Base-by-base conservation (phyloP, 225 moss, liverwort and hornwort genomes). In the Anthoceros angustus region DNA sequence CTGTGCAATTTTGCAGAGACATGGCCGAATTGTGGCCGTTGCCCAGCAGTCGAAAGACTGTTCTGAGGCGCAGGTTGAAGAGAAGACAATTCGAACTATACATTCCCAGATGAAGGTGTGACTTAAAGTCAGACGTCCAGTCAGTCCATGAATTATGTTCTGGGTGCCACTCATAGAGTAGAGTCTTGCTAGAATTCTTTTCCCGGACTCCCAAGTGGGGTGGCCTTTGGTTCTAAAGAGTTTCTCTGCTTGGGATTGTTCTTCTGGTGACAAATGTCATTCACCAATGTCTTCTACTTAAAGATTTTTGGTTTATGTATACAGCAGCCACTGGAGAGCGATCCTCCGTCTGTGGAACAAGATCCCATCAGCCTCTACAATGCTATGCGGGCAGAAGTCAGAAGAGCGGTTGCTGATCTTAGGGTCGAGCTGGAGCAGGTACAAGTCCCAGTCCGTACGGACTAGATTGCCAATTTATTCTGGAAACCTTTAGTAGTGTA, bases 331-430 rank as follows among this genome's bases (percentile, higher is more conserved):
- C 23, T 55, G n/a, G 55, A 55, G 55, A 55, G 55, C 23, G 78
- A 73, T 20, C 75, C 73, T 39, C 62, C 68, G 42, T 70, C 75
- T 4, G 61, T 61, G 39, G 78, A 81, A 49, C 62, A 75, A 62
- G 81, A 81, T 55, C 74, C 78, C 10, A 71, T 78, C 40, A 73
- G 66, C 38, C 42, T 81, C 1, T 81, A 81, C 46, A 77, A 81
- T 68, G 81, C 78, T 7, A 81, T 81, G 81, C 81, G 81, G 38
- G 71, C 71, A 12, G 81, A 81, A 67, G 75, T 81, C 77, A 70
- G 75, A 25, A 75, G 71, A 65, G 81, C 75, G 61, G 81, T 81
- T 23, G 72, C 69, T 40, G 77, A 81, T 61, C 72, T 81, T 40
- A 72, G 75, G 67, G 71, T 40, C 63, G 81, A 81, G 66, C 65